Evolutionary conservation across 139 green algal species (phyloP), one percentile per base, ranked within the genome.

Genomic region (Nannochloris sp.): DNA sequence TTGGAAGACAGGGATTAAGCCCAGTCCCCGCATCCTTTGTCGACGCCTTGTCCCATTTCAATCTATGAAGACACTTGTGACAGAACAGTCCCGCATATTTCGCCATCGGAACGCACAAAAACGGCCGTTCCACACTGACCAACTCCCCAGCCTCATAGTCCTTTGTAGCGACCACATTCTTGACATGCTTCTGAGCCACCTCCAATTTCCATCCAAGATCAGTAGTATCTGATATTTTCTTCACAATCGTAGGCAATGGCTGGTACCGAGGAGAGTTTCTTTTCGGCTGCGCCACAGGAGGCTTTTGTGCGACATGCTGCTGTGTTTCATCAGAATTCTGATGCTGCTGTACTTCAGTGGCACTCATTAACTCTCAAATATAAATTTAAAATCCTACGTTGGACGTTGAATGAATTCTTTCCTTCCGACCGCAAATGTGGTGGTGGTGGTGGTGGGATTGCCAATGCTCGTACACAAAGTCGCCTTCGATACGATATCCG

Each of bases 1-100:
- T 60, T 12, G 67, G 67, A n/a, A 74, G 60, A 60, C 67, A 74
- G 25, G 67, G 67, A 61, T 74, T 69, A 13, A 71, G 43, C 13
- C 59, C 49, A 51, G 57, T 43, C 36, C 36, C 36, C 45, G 26
- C 56, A 40, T 29, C 6, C 17, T 40, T 40, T 8, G 33, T 40
- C 33, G 33, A 40, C 11, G 33, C 33, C 33, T 40, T 40, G 8
- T 58, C 50, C 59, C 43, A 28, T 20, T 31, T 20, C 49, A 70
- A 33, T 28, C 23, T 23, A 36, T 29, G 43, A 10, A 61, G 29
- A 33, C 63, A 70, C 8, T 56, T 26, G 29, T 48, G 25, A 26
- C 63, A 70, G 10, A 70, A 16, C n/a, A 29, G 12, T 8, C 14
- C 36, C 0, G 60, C 33, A 5, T 48, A 74, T 48, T 65, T 70